phyloP scores from a whole-genome alignment of 2,329 filamentous ascomycete genomes.

The Rutstroemia sp. region DNA sequence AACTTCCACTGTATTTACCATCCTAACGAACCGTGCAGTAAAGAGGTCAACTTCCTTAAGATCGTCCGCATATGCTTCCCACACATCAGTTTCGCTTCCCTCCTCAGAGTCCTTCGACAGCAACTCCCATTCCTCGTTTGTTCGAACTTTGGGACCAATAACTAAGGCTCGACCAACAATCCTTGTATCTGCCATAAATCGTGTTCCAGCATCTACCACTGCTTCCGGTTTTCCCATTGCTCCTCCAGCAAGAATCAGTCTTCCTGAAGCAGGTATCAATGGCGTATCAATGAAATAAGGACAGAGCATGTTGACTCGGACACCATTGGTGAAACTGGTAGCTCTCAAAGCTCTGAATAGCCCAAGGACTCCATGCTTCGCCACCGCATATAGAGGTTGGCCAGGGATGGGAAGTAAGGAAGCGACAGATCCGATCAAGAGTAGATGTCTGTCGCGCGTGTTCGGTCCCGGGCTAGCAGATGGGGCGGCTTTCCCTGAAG shows the following conservation, averaged over 20 bases:
- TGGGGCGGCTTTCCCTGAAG: constrained; percentile 30
- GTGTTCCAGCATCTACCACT: constrained; percentile 56
- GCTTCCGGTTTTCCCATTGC: constrained; percentile 45
- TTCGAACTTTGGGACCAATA: constrained; percentile 47
- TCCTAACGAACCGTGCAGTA: constrained; percentile 41
- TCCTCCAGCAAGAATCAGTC: constrained; percentile 48
- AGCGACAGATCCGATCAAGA: constrained; percentile 57
- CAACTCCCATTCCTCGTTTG: constrained; percentile 33
- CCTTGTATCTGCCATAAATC: constrained; percentile 50
- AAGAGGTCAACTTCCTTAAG: constrained; percentile 50
- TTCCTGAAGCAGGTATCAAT: constrained; percentile 41
- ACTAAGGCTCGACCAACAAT: constrained; percentile 50
- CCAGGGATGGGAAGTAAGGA: constrained; percentile 40
- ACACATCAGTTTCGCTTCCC: constrained; percentile 39
- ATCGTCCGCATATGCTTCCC: constrained; percentile 56
- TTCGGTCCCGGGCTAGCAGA: constrained; percentile 26
- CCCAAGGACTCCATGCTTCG: constrained; percentile 61
- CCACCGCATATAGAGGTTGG: constrained; percentile 47
- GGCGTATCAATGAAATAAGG: constrained; percentile 61
- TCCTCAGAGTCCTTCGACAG: constrained; percentile 11
- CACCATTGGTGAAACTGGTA: constrained; percentile 39
- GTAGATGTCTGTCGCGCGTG: constrained; percentile 48
- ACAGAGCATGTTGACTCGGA: constrained; percentile 58
- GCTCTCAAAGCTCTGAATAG: constrained; percentile 52
- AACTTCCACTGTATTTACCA: constrained; percentile 44